These are phyloP conservation scores for Chaetomiaceae sp. DNA, from an alignment of 2,329 filamentous ascomycete genomes.

Conservation along the genomic window DNA sequence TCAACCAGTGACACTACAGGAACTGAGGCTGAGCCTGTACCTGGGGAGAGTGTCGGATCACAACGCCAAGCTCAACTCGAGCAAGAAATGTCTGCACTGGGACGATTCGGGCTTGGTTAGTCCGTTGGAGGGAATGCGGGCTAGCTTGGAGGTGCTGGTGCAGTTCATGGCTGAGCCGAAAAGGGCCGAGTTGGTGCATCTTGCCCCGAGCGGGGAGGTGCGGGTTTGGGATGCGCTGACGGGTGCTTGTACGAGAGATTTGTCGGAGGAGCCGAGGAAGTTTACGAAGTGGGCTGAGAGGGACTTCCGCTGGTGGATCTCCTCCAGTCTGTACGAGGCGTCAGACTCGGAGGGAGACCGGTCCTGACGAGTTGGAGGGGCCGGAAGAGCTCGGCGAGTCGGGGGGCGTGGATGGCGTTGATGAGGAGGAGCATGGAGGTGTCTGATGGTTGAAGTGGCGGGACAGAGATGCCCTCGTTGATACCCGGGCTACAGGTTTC, in stretches of 20 bases:
- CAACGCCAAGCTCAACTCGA: slow-evolving; percentile 23
- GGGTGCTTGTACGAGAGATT: slow-evolving; percentile 11
- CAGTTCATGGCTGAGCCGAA: slow-evolving; percentile 9
- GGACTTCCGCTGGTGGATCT: not conserved
- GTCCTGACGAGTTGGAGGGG: not conserved
- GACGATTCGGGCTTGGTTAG: slow-evolving; percentile 1
- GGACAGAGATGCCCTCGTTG: too few species aligned
- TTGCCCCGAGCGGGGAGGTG: slow-evolving; percentile 18
- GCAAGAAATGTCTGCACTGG: slow-evolving; percentile 4
- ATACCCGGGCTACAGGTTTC: too few species aligned
- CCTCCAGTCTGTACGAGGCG: not conserved
- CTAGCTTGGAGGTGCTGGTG: slow-evolving; percentile 7
- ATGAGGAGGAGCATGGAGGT: not conserved
- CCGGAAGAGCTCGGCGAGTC: not conserved
- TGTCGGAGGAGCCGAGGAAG: slow-evolving; percentile 5
- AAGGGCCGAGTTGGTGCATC: slow-evolving; percentile 19
- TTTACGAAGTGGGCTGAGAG: not conserved
- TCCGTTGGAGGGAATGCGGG: slow-evolving; percentile 12
- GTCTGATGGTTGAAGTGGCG: not conserved
- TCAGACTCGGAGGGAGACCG: too few species aligned
- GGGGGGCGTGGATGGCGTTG: not conserved
- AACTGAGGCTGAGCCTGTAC: slow-evolving; percentile 18
- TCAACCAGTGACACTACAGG: slow-evolving; percentile 8
- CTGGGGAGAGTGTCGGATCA: slow-evolving; percentile 16
- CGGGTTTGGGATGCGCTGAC: slow-evolving; percentile 19